These are phyloP conservation scores for Crithidia thermophila DNA, from an alignment of 208 protist genomes.

Conservation along the genomic window DNA sequence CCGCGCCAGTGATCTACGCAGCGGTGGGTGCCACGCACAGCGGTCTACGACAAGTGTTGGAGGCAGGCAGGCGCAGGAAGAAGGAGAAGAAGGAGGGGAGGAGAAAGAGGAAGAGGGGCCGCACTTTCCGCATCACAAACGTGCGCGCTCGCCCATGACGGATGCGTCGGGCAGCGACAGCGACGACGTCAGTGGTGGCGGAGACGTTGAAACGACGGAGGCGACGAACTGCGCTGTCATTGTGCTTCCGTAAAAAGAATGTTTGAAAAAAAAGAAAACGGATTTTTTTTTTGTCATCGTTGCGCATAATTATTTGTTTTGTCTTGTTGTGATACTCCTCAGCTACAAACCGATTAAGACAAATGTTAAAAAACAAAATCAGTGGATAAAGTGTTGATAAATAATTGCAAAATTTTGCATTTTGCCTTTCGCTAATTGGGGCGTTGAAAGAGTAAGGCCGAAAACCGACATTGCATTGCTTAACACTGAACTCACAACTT, in stretches of 20 bases:
- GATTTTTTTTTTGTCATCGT: background rate
- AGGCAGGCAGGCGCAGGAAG: background rate
- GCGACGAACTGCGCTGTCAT: conserved; percentile 25
- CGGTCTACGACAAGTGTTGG: too few relatives aligned
- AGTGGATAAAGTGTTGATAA: too few relatives aligned
- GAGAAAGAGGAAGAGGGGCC: background rate
- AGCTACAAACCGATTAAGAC: too few relatives aligned
- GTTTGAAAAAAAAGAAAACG: too few relatives aligned
- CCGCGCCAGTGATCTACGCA: background rate
- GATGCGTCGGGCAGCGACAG: conserved; percentile 11
- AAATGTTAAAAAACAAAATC: too few relatives aligned
- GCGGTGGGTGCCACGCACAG: background rate
- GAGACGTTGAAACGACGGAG: background rate
- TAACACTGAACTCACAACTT: too few relatives aligned
- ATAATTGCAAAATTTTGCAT: too few relatives aligned
- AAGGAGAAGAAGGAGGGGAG: background rate
- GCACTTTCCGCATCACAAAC: background rate
- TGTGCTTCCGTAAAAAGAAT: background rate
- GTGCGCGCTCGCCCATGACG: conserved; percentile 20
- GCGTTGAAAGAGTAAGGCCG: too few relatives aligned
- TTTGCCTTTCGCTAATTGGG: too few relatives aligned
- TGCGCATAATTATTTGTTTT: too few relatives aligned
- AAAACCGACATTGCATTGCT: too few relatives aligned
- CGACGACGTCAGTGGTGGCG: background rate
- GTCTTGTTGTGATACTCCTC: too few relatives aligned